Percentiles rank a stretch among this genome's conserved stretches.
Conservation (phyloP, 805 yeast genomes). For the Debaryomyces tyrocola region DNA sequence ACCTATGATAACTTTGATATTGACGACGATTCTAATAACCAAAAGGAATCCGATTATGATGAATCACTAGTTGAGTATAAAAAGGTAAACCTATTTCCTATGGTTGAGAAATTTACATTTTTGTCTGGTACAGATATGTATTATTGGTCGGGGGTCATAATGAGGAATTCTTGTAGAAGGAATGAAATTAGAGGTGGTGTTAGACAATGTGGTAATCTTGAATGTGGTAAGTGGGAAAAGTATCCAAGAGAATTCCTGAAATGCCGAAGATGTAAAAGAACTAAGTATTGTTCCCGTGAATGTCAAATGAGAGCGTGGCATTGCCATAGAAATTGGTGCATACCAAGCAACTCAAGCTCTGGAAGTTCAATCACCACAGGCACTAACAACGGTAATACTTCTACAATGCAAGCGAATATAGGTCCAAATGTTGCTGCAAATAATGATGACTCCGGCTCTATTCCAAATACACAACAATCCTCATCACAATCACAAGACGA, state of each 20-base stretch:
- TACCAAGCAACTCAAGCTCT: conserved; percentile 43
- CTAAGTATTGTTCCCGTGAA: conserved; percentile 90
- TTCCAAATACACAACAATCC: background rate
- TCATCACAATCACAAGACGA: background rate
- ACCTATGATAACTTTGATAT: conserved; percentile 40
- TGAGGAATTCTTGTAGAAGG: conserved; percentile 92
- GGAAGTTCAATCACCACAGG: background rate
- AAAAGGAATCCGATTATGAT: conserved; percentile 34
- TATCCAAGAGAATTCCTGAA: conserved; percentile 91
- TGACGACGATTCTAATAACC: conserved; percentile 27
- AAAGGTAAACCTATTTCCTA: conserved; percentile 73
- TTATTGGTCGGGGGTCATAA: conserved; percentile 97
- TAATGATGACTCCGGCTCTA: background rate
- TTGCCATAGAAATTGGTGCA: conserved; percentile 94
- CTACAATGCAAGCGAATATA: background rate
- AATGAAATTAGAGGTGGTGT: conserved; percentile 87
- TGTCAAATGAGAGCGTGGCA: conserved; percentile 93
- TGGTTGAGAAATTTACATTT: conserved; percentile 87
- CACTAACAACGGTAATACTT: background rate
- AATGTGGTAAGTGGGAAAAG: conserved; percentile 93
- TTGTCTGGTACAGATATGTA: conserved; percentile 75
- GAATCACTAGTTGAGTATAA: conserved; percentile 46
- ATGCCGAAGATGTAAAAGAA: conserved; percentile 89
- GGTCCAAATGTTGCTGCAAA: background rate
- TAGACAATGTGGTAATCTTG: conserved; percentile 90